Percentiles rank a stretch among this genome's conserved stretches.
phyloP scores from a whole-genome alignment of 495 filamentous ascomycete genomes.

The Annulohypoxylon nitens region DNA sequence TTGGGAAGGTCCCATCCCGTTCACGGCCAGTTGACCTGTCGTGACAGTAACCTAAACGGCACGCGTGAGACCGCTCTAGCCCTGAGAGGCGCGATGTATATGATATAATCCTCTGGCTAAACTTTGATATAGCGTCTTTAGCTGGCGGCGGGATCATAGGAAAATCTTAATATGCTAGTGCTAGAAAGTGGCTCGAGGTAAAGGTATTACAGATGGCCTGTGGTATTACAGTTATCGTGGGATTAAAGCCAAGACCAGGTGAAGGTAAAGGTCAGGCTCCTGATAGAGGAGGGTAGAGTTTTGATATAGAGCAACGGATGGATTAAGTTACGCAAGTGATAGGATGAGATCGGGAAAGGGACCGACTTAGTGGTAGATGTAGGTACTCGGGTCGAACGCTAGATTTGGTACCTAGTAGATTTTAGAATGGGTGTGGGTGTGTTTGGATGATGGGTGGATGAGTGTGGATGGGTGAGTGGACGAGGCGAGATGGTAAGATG shows the following conservation, averaged over 20 bases:
- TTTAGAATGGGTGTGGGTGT: no score
- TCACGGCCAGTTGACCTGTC: constrained; percentile 2
- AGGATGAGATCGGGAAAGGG: constrained; percentile 27
- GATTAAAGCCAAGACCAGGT: neutral
- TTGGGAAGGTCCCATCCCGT: constrained; percentile 20
- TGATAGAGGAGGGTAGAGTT: constrained; percentile 1
- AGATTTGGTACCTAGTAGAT: neutral
- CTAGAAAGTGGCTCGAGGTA: neutral
- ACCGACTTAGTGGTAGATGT: neutral
- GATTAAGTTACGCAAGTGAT: constrained; percentile 13
- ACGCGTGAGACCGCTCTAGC: neutral
- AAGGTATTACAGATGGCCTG: neutral
- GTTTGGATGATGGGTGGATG: no score
- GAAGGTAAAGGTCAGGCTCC: neutral
- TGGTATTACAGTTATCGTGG: neutral
- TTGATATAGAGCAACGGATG: constrained; percentile 8
- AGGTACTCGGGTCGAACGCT: neutral
- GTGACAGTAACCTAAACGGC: neutral
- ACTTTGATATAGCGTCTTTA: constrained; percentile 6
- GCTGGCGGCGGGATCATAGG: neutral
- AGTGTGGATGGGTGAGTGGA: neutral
- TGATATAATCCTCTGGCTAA: neutral
- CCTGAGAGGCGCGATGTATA: neutral
- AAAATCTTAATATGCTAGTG: neutral
- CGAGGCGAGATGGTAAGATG: constrained; percentile 7